Evolutionary conservation across 2,329 filamentous ascomycete genomes (phyloP), one percentile per base, ranked within the genome.

Genomic region (Cercospora sp.): DNA sequence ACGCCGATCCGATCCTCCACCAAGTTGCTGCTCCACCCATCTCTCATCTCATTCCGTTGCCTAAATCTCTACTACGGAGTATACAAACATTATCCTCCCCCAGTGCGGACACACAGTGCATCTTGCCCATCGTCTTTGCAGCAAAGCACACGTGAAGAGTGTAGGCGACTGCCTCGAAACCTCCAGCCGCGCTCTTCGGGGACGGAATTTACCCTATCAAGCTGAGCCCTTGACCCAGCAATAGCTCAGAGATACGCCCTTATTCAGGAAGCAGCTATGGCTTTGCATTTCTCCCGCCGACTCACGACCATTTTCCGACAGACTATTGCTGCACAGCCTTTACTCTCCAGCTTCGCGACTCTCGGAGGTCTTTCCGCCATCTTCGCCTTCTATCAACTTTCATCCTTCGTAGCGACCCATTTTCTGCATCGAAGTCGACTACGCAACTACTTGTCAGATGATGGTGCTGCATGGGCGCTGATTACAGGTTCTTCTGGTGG

Each of bases 401-500:
- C 65, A 12, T 69, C 67, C 0, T 77, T 76, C 68, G 58, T 70
- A 26, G 63, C 67, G 24, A 66, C 71, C 9, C 72, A 77, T 66
- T 70, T 72, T 58, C 63, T 76, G 43, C 69, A 67, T 12, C n/a
- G 37, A 30, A 66, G 59, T 60, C 55, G 34, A 10, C 30, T 66
- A 16, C 40, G 16, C 26, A 49, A n/a, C n/a, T 69, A 69, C 18
- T 16, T 53, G 2, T 49, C 45, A 12, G 18, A 43, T 30, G 24
- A 34, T 3, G 9, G 5, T n/a, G 26, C 45, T 26, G n/a, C 61
- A 7, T 68, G 68, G 68, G 68, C 68, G 5, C 43, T 70, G 6
- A 57, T 86, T 10, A 87, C 85, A 0, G 85, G 85, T 26, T 81
- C 83, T 13, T 83, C 80, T 3, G 84, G 85, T 58, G 86, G 85